Percentiles rank a stretch among this genome's conserved stretches.
phyloP scores from a whole-genome alignment of 768 basidiomycete species.

The Termitomyces sp. region DNA sequence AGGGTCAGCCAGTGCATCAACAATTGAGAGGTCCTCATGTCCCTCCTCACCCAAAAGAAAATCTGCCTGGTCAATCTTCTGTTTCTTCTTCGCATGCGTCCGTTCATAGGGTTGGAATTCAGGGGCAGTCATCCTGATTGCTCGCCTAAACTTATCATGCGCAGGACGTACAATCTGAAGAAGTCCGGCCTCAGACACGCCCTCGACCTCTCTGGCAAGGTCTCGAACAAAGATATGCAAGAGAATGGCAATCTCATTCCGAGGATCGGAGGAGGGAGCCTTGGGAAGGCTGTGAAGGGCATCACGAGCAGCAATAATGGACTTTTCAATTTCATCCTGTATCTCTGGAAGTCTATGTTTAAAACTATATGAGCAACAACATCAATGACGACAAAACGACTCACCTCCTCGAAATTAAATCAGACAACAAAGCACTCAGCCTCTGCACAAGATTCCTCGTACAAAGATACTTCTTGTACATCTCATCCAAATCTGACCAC shows the following conservation, averaged over 20 bases:
- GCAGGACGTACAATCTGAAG: slow-evolving; percentile 49
- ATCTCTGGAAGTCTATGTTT: slow-evolving; percentile 53
- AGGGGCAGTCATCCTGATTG: slow-evolving; percentile 50
- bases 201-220: slow-evolving; percentile 43
- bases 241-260: slow-evolving; percentile 46
- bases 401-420: slow-evolving; percentile 58
- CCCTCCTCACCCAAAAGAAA: slow-evolving; percentile 39
- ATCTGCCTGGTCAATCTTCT: slow-evolving; percentile 7
- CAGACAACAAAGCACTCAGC: slow-evolving; percentile 56
- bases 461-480: slow-evolving; percentile 47
- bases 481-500: slow-evolving; percentile 48
- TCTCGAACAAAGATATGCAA: slow-evolving; percentile 43
- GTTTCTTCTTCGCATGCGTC: slow-evolving; percentile 5
- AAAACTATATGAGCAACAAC: neutral
- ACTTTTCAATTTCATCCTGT: slow-evolving; percentile 47
- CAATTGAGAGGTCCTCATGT: neutral
- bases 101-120: slow-evolving; percentile 47
- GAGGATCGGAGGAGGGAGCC: slow-evolving; percentile 49
- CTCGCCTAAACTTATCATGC: slow-evolving; percentile 39
- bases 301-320: slow-evolving; percentile 34
- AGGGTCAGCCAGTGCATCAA: neutral
- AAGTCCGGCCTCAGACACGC: slow-evolving; percentile 48
- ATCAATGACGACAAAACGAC: slow-evolving; percentile 2
- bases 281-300: slow-evolving; percentile 29
- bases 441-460: slow-evolving; percentile 52